Evolutionary conservation across 257 asterid genomes (phyloP).

Genomic region (Echites panduratus): DNA sequence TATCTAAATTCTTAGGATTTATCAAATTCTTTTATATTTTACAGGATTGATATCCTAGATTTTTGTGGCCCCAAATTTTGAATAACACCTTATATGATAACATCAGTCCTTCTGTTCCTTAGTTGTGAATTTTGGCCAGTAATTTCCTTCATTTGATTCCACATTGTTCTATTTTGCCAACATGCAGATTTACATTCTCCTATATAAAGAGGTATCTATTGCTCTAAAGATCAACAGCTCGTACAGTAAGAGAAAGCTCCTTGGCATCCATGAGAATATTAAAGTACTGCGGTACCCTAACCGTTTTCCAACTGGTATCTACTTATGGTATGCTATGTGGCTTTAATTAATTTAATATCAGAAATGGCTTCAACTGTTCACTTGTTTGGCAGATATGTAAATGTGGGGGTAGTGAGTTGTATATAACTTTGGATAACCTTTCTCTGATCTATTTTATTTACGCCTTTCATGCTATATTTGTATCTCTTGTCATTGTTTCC

Average conservation of each 20-base stretch:
- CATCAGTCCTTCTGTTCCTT: not conserved
- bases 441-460: too few species aligned
- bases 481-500: too few species aligned
- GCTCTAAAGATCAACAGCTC: constrained; percentile 91
- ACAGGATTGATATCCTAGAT: not conserved
- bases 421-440: too few species aligned
- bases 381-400: not conserved
- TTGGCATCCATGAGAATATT: constrained; percentile 77
- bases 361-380: not conserved
- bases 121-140: not conserved
- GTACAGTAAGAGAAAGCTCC: constrained; percentile 72
- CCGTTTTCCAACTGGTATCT: constrained; percentile 74
- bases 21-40: not conserved
- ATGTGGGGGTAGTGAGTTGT: too few species aligned
- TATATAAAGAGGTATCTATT: constrained; percentile 89
- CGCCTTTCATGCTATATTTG: too few species aligned
- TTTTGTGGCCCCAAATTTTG: not conserved
- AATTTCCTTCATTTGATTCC: not conserved
- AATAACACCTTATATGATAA: not conserved
- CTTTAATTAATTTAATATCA: not conserved
- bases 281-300: constrained; percentile 81
- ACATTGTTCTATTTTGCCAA: constrained; percentile 5
- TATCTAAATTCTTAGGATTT: not conserved
- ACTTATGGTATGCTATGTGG: constrained; percentile 57
- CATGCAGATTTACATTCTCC: constrained; percentile 87